phyloP scores from a whole-genome alignment of 2,329 filamentous ascomycete species.

The Spiromastix sp. region DNA sequence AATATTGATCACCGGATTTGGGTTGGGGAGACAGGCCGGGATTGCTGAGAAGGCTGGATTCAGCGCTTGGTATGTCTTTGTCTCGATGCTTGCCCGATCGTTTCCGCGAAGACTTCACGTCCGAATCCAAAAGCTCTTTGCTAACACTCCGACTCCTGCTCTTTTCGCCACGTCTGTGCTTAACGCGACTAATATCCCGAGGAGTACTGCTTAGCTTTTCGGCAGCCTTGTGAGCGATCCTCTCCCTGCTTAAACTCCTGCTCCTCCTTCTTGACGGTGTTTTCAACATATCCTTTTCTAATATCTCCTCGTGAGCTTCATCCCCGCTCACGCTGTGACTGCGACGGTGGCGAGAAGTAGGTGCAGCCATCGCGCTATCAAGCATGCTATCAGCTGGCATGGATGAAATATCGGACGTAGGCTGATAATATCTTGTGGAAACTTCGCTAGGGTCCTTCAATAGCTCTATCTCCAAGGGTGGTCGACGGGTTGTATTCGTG shows the following conservation, averaged over 20 bases:
- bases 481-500: constrained; percentile 56
- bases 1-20: constrained; percentile 47
- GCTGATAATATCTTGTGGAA: constrained; percentile 53
- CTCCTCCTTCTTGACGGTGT: constrained; percentile 45
- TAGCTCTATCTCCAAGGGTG: constrained; percentile 85
- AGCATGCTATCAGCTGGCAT: constrained; percentile 65
- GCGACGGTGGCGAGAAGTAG: constrained; percentile 35
- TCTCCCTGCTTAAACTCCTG: constrained; percentile 50
- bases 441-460: constrained; percentile 60
- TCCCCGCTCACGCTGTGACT: constrained; percentile 57
- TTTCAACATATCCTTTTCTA: constrained; percentile 36
- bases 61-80: constrained; percentile 46
- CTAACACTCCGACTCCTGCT: constrained; percentile 37
- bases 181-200: constrained; percentile 33
- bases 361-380: constrained; percentile 41
- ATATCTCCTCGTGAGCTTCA: constrained; percentile 8
- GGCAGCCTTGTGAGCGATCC: constrained; percentile 58
- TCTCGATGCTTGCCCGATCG: constrained; percentile 21
- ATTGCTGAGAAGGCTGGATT: constrained; percentile 51
- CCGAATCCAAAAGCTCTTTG: constrained; percentile 35
- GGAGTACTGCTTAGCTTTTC: constrained; percentile 52
- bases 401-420: constrained; percentile 77
- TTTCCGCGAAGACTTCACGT: constrained; percentile 14
- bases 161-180: constrained; percentile 31
- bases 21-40: constrained; percentile 46